Evolutionary conservation across 2,329 filamentous ascomycete genomes (phyloP), one percentile per base, ranked within the genome.

Genomic region (Paraphoma chrysanthemicola): DNA sequence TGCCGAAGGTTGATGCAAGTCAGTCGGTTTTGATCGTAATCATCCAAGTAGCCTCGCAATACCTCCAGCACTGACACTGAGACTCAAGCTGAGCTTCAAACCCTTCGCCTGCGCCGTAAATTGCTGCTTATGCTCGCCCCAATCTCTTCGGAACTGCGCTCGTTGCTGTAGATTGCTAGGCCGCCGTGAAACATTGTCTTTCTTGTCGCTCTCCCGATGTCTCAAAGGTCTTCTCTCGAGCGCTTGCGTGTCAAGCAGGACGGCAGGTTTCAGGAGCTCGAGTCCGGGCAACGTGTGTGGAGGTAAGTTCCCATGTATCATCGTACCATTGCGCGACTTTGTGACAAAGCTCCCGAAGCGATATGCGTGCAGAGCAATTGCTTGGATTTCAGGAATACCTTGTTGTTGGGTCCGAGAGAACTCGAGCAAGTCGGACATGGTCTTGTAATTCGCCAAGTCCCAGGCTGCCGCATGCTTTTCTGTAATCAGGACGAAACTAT

Each of bases 281-380:
- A 75, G 28, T 1, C 59, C 69, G 0, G 57, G 14, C 0, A 66
- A 2, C 29, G 67, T 55, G 33, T 71, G 70, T 8, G 59, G 57
- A 5, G 74, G 74, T 14, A 74, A 14, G 31, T 74, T 73, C 2
- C 69, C 68, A 14, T 53, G 56, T 0, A 67, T 42, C 17, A 76
- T 30, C 1, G 57, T 65, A 1, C 73, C 74, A 23, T 66, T 66
- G 31, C 47, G 50, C 1, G 62, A 62, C 29, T 69, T 64, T 2
- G 65, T 60, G 9, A 77, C 44, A 38, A 72, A 76, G 33, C 63
- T 60, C 14, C 70, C 57, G 39, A 68, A 77, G 10, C 74, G 72
- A 56, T 77, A 68, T 1, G 70, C 41, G 56, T 77, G 71, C 14
- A 77, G 50, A 1, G 53, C 51, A 0, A 75, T 62, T 31, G 53